These are phyloP conservation scores for Omphalea diandra DNA, from an alignment of 441 rosid genomes.

Conservation along the genomic window DNA sequence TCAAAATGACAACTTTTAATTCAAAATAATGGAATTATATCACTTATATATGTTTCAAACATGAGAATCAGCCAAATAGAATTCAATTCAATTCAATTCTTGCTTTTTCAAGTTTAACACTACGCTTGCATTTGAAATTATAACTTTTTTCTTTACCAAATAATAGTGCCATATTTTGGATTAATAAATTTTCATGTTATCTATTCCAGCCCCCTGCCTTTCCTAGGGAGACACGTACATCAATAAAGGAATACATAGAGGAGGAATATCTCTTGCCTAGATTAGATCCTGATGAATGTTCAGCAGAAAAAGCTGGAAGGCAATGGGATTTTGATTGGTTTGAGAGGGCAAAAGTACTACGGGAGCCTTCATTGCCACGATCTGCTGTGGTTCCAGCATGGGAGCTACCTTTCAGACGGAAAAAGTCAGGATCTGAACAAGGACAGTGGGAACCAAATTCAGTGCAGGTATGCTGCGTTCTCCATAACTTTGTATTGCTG, in stretches of 20 bases:
- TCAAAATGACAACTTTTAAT: too few species aligned
- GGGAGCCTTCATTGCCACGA: slow-evolving; percentile 74
- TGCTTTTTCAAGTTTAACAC: too few species aligned
- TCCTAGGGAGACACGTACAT: slow-evolving; percentile 69
- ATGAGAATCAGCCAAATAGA: too few species aligned
- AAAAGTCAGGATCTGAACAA: slow-evolving; percentile 32
- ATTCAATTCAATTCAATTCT: too few species aligned
- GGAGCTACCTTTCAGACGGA: slow-evolving; percentile 83
- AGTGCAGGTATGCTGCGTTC: slow-evolving; percentile 53
- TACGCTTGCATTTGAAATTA: not conserved
- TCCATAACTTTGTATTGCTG: not conserved
- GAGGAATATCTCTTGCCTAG: slow-evolving; percentile 78
- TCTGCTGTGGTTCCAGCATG: slow-evolving; percentile 75
- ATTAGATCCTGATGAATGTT: slow-evolving; percentile 70
- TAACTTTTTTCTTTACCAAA: not conserved
- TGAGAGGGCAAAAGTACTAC: slow-evolving; percentile 66
- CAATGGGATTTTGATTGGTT: slow-evolving; percentile 99
- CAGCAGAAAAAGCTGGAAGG: slow-evolving; percentile 69
- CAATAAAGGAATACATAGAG: slow-evolving; percentile 78
- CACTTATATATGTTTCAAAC: too few species aligned
- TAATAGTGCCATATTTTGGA: not conserved
- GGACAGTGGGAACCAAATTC: slow-evolving; percentile 79
- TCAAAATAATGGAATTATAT: too few species aligned
- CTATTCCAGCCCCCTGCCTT: slow-evolving; percentile 92
- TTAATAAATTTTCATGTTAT: slow-evolving; percentile 6